Evolutionary conservation across 2,329 filamentous ascomycete genomes (phyloP), one percentile per base, ranked within the genome.

Genomic region (Aureobasidium sp.): DNA sequence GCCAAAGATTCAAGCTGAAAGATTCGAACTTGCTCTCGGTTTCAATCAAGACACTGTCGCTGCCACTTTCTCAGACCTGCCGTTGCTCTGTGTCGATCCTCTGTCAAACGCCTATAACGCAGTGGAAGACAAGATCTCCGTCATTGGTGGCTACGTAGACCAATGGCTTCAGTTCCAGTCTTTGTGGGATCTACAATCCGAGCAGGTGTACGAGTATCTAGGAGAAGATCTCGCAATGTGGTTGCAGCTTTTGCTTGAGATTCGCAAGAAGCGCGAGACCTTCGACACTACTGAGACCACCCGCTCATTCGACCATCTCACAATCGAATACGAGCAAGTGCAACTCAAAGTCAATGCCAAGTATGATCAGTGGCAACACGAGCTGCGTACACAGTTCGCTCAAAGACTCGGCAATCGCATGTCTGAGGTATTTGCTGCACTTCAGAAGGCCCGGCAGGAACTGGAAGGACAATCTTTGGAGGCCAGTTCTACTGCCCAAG

Each of bases 141-240:
- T 88, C 45, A 90, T 97, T 33, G 84, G 88, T 38, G 80, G 81
- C 4, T 99, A 99, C 67, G 90, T 99, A 10, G 91, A 96, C 71
- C 95, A 97, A 74, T 99, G 94, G 94, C 80, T 99, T 47, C 94
- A 96, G 68, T 99, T 97, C 75, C 94, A 99, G 74, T 97, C 93
- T 7, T 81, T 99, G 0, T 99, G 94, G 94, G 94, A 99, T 77
- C 81, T 99, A 61, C 93, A 96, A 71, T 90, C 93, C 2, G 93
- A 96, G 65, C 90, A 96, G 67, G 91, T 99, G 1, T 96, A 96
- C 69, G 90, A 95, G 63, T 84, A 89, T 57, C 82, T 99, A 8
- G 92, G 93, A 11, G 92, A 97, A 64, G 88, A 96, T 69, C 82
- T 99, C 19, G 88, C 90, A 7, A 86, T 89, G 68, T 99, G 94